These are phyloP conservation scores for Saturnispora silvae DNA, from an alignment of 805 yeast genomes.

Conservation along the genomic window DNA sequence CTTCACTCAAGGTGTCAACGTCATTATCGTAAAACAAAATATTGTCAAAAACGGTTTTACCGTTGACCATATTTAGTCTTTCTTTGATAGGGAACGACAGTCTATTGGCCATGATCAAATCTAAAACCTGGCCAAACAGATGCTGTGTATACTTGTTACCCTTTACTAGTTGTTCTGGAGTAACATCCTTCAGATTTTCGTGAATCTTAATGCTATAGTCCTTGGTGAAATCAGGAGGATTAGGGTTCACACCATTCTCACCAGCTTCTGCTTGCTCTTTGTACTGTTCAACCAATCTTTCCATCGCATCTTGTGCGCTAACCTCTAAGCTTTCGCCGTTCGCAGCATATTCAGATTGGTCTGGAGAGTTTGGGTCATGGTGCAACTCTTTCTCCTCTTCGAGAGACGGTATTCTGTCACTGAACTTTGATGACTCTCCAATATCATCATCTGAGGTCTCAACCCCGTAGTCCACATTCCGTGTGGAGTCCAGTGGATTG, in stretches of 20 bases:
- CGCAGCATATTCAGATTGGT: constrained; percentile 5
- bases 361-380: constrained; percentile 2
- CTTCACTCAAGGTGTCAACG: constrained; percentile 10
- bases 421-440: neutral
- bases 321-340: constrained; percentile 1
- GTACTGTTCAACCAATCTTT: constrained; percentile 1
- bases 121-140: constrained; percentile 22
- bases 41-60: constrained; percentile 16
- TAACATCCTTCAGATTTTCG: constrained; percentile 16
- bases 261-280: neutral
- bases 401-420: constrained; percentile 2
- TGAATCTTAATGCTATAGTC: constrained; percentile 21
- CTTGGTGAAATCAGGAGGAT: constrained; percentile 18
- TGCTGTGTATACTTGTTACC: constrained; percentile 23
- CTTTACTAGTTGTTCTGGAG: constrained; percentile 17
- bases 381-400: constrained; percentile 3
- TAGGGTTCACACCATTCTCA: constrained; percentile 5
- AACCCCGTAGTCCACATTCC: constrained; percentile 2
- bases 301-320: constrained; percentile 1
- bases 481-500: neutral
- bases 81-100: constrained; percentile 24
- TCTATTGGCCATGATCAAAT: constrained; percentile 22
- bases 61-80: constrained; percentile 18
- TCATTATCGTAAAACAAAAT: constrained; percentile 9
- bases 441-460: neutral